A percentile compares a stretch with the other conserved stretches of the same genome.
Evolutionary conservation across 2,329 filamentous ascomycete species (phyloP).

Genomic region (Fusarium irregulare): DNA sequence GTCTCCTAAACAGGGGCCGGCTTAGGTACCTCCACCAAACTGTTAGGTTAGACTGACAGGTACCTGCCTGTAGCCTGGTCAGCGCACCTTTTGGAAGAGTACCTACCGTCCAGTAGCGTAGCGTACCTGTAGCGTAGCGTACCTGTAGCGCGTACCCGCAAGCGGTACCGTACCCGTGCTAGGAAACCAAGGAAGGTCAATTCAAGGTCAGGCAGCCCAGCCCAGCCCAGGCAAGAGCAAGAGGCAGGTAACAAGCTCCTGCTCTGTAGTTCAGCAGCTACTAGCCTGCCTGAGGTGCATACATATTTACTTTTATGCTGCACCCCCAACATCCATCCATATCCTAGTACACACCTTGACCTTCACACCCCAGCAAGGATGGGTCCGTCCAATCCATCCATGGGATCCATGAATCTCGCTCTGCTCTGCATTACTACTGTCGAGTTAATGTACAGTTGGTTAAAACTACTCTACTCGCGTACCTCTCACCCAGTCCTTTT

Average conservation of each 20-base stretch:
- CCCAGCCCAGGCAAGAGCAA: neutral
- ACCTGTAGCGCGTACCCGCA: constrained; percentile 24
- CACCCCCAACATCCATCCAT: constrained; percentile 26
- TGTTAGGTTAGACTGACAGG: constrained; percentile 17
- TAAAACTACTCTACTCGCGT: constrained; percentile 53
- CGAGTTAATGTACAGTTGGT: constrained; percentile 35
- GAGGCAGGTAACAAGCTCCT: neutral
- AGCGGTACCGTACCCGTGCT: constrained; percentile 36
- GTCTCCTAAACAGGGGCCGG: constrained; percentile 37
- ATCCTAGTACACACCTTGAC: constrained; percentile 21
- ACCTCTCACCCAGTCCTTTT: constrained; percentile 67
- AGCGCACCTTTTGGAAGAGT: neutral
- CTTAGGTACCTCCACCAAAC: constrained; percentile 33
- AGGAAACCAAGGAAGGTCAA: constrained; percentile 27
- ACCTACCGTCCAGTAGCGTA: neutral
- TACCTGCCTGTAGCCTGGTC: constrained; percentile 25
- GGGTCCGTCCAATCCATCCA: constrained; percentile 19
- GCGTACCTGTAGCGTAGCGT: neutral
- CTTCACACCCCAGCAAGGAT: constrained; percentile 14
- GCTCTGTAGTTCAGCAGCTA: neutral
- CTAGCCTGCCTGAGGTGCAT: constrained; percentile 5
- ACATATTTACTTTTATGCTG: neutral
- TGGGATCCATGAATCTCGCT: constrained; percentile 25
- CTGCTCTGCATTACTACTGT: constrained; percentile 21
- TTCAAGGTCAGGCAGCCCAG: constrained; percentile 4